Evolutionary conservation across 164 flowering plant species (phyloP), one percentile per base, ranked within the genome.

Genomic region (Cinnamomum chago): DNA sequence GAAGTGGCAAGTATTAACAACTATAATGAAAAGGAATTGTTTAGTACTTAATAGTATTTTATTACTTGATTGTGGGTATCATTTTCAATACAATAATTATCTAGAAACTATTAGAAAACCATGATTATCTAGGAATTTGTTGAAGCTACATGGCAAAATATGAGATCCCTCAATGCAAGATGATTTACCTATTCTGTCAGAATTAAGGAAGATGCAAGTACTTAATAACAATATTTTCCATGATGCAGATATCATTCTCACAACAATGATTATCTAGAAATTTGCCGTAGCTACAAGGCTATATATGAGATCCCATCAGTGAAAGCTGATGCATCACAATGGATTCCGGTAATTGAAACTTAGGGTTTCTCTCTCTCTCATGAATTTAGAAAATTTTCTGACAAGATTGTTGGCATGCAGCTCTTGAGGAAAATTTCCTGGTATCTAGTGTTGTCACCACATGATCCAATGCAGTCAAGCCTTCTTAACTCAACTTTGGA

Each of bases 401-500:
- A n/a, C 55, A 12, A 35, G 69, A 27, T 30, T 11, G 7, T 35
- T 22, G 24, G 28, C 25, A 40, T 75, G 70, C 77, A 93, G 99
- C 83, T 89, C 58, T 71, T 92, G 77, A 89, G 98, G 83, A 95
- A 95, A 88, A 93, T 95, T 71, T 95, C 97, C 77, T 93, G 99
- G 99, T 89, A 88, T 78, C 70, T 95, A 65, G 91, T 88, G 65
- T 79, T 95, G 83, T 74, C 98, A 15, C 98, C 97, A 28, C 92
- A 93, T 82, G 98, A 88, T 86, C 92, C 98, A 58, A 93, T 95
- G 99, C 99, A 95, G 70, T 93, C 99, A 60, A 95, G 99, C 80
- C 93, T 95, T 79, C 90, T 93, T 13, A 90, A 90, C 76, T 82
- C 97, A 70, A 92, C 96, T 58, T 80, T 94, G 83, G 98, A 94